Conservation (phyloP, 352 stramenopile genomes). For the Globisporangium canariense region DNA sequence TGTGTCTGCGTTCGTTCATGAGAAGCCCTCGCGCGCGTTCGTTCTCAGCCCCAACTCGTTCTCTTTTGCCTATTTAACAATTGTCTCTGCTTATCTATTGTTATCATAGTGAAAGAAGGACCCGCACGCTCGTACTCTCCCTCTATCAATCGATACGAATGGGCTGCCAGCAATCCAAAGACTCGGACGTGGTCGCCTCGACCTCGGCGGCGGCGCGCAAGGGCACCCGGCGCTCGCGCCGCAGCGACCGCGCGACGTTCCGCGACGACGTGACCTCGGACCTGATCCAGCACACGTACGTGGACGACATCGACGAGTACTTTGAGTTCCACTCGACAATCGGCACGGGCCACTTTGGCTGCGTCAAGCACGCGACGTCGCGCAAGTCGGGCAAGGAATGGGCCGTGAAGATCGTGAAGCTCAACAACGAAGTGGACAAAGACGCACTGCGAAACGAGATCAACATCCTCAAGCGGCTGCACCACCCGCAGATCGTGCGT, state of each 20-base stretch:
- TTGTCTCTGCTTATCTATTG: neutral
- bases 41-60: too few relatives aligned
- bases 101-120: neutral
- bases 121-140: neutral
- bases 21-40: too few relatives aligned
- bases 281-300: slow-evolving; percentile 73
- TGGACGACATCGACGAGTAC: slow-evolving; percentile 58
- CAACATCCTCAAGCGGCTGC: slow-evolving; percentile 70
- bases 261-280: slow-evolving; percentile 73
- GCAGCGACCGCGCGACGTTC: slow-evolving; percentile 36
- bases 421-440: slow-evolving; percentile 71
- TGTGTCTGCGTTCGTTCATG: neutral
- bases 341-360: slow-evolving; percentile 68
- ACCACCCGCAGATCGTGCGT: slow-evolving; percentile 80
- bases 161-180: slow-evolving; percentile 61
- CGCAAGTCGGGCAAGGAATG: slow-evolving; percentile 66
- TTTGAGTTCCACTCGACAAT: slow-evolving; percentile 68
- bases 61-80: too few relatives aligned
- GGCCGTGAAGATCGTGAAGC: slow-evolving; percentile 72
- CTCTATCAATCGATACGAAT: slow-evolving; percentile 20
- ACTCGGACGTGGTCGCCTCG: slow-evolving; percentile 37
- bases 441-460: slow-evolving; percentile 76
- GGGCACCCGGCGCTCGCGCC: slow-evolving; percentile 1
- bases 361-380: slow-evolving; percentile 60
- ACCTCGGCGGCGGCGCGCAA: slow-evolving; percentile 19